Percentiles rank a stretch among this genome's conserved stretches.
These are phyloP conservation scores for Dipteronia sinensis DNA, from an alignment of 345 rosid species.

Conservation along the genomic window DNA sequence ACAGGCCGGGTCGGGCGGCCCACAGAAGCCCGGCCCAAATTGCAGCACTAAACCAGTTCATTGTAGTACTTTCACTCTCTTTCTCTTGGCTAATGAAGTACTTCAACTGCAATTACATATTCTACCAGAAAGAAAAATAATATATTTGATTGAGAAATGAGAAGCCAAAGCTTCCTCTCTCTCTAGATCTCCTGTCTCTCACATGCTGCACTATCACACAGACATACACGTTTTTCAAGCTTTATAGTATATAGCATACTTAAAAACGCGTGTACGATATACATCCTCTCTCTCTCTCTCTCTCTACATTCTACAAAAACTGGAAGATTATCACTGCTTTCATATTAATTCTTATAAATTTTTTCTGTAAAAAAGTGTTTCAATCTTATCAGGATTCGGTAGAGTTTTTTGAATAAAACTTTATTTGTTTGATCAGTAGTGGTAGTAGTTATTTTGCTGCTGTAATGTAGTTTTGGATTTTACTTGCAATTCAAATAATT, in stretches of 20 bases:
- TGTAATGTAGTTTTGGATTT: conserved; percentile 38
- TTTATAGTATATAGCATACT: neutral
- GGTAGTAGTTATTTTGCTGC: conserved; percentile 48
- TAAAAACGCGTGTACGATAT: neutral
- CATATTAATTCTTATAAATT: neutral
- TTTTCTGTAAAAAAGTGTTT: conserved; percentile 13
- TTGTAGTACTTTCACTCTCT: too few species aligned
- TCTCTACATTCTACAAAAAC: too few species aligned
- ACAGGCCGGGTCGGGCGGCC: too few species aligned
- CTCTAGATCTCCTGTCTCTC: neutral
- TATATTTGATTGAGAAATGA: too few species aligned
- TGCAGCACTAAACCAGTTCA: too few species aligned
- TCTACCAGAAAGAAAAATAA: too few species aligned
- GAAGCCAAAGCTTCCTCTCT: neutral
- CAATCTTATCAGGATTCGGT: conserved; percentile 39
- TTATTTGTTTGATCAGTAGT: conserved; percentile 10
- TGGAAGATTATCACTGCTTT: too few species aligned
- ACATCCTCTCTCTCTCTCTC: too few species aligned
- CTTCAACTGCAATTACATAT: too few species aligned
- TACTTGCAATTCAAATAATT: conserved; percentile 28
- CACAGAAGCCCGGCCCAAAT: too few species aligned
- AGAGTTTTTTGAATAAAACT: conserved; percentile 19
- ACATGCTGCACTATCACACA: neutral
- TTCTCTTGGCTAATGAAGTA: too few species aligned
- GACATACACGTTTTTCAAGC: neutral